Evolutionary conservation across 352 stramenopile genomes (phyloP).

Genomic region (Phytophthora agathidicida): DNA sequence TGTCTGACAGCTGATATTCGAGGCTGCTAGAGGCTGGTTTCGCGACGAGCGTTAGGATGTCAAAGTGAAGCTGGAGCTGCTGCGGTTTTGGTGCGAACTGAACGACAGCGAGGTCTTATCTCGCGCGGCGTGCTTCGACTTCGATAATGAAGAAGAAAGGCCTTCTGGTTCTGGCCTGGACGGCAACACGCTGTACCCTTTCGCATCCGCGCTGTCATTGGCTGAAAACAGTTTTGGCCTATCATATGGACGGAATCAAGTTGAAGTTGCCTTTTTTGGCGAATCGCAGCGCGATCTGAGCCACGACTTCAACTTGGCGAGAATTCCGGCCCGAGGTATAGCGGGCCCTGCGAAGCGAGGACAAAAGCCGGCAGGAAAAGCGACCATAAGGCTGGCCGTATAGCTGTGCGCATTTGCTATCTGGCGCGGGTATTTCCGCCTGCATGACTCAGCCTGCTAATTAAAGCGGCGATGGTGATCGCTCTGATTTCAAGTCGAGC

Average conservation of each 20-base stretch:
- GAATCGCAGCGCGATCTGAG: conserved; percentile 12
- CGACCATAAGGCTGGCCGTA: conserved; percentile 8
- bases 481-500: neutral
- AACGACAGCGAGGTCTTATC: conserved; percentile 21
- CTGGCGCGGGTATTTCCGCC: neutral
- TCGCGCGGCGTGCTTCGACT: conserved; percentile 16
- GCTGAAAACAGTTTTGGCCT: conserved; percentile 29
- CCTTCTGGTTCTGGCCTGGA: conserved; percentile 32
- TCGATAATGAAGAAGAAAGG: conserved; percentile 23
- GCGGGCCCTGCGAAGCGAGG: neutral
- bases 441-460: conserved; percentile 16
- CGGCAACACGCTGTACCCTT: conserved; percentile 28
- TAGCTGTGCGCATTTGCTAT: neutral
- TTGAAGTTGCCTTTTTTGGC: conserved; percentile 42
- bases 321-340: conserved; percentile 2
- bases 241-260: conserved; percentile 12
- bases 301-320: conserved; percentile 40
- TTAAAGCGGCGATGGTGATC: neutral
- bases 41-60: conserved; percentile 1
- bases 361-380: neutral
- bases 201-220: conserved; percentile 4
- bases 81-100: neutral
- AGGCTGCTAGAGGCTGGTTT: too few relatives aligned
- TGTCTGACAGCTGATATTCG: neutral
- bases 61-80: conserved; percentile 21